A percentile compares a stretch with the other conserved stretches of the same genome.
Conservation (phyloP, 306 rosid species). For the Malus fusca region DNA sequence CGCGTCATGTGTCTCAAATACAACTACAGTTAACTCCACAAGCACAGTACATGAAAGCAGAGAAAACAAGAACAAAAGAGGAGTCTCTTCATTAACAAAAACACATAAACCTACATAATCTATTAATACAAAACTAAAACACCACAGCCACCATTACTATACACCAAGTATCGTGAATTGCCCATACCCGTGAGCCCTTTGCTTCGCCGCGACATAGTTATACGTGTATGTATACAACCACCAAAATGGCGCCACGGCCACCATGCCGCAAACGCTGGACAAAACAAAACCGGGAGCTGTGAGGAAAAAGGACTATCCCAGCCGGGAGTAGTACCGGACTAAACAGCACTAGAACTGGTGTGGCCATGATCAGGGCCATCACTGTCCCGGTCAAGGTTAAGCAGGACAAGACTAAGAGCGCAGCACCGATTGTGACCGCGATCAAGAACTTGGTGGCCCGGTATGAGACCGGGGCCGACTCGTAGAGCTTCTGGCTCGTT, state of each 20-base stretch:
- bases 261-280: conserved; percentile 45
- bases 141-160: neutral
- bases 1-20: no score
- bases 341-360: conserved; percentile 50
- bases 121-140: no score
- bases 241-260: conserved; percentile 42
- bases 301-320: conserved; percentile 18
- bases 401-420: conserved; percentile 42
- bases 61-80: no score
- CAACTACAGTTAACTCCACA: no score
- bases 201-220: conserved; percentile 25
- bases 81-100: no score
- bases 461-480: conserved; percentile 18
- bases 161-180: neutral
- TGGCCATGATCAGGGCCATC: conserved; percentile 40
- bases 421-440: conserved; percentile 38
- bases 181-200: conserved; percentile 33
- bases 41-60: no score
- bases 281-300: conserved; percentile 37
- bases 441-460: conserved; percentile 39
- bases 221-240: conserved; percentile 45
- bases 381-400: conserved; percentile 48
- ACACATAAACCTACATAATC: neutral
- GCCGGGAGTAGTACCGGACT: conserved; percentile 57
- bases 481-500: neutral